Evolutionary conservation across 78 protist species (phyloP).

Genomic region (Dictyostelium discoideum): dicty_2.7 NC_007089.4:4665001-4665500

Average conservation of each 20-base stretch:
- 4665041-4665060: no score
- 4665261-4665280: slow-evolving; percentile 3
- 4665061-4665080: no score
- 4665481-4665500: slow-evolving; percentile 8
- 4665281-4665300: slow-evolving; percentile 15
- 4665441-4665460: slow-evolving; percentile 59
- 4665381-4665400: slow-evolving; percentile 28
- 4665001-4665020: no score
- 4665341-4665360: slow-evolving; percentile 7
- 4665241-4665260: slow-evolving; percentile 18
- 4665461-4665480: slow-evolving; percentile 36
- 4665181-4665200: neutral
- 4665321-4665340: slow-evolving; percentile 72
- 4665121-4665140: no score
- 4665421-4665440: slow-evolving; percentile 76
- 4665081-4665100: no score
- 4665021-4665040: no score
- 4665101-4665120: no score
- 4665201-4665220: slow-evolving; percentile 32
- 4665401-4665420: slow-evolving; percentile 15
- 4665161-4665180: no score
- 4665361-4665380: slow-evolving; percentile 19
- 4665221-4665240: neutral
- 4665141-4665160: no score
- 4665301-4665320: neutral